Conservation (phyloP, 192 early-diverging fungal genomes). For the Irineochytrium annulatum region DNA sequence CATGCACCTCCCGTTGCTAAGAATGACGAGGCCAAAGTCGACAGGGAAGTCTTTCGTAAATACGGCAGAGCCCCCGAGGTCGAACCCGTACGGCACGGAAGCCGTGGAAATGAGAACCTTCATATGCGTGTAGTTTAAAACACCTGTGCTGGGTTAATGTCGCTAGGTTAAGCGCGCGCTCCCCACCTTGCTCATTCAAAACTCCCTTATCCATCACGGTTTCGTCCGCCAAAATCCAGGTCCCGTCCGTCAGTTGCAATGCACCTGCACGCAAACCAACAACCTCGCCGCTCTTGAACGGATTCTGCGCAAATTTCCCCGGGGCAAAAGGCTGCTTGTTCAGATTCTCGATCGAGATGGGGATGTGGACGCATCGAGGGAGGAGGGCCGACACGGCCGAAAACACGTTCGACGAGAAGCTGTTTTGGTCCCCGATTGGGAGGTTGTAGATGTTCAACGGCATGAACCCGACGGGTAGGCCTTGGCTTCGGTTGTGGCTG, state of each 20-base stretch:
- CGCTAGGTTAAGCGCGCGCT: not conserved
- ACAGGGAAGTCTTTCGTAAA: slow-evolving; percentile 20
- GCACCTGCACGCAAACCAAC: slow-evolving; percentile 24
- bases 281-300: slow-evolving; percentile 18
- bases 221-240: slow-evolving; percentile 30
- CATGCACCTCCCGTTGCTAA: slow-evolving; percentile 32
- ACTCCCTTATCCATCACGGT: slow-evolving; percentile 24
- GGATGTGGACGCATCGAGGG: slow-evolving; percentile 21
- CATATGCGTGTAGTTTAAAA: slow-evolving; percentile 27
- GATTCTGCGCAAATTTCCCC: slow-evolving; percentile 20
- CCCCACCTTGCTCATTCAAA: slow-evolving; percentile 33
- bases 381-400: slow-evolving; percentile 15
- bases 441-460: slow-evolving; percentile 30
- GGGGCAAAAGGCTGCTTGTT: slow-evolving; percentile 21
- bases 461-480: slow-evolving; percentile 26
- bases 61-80: slow-evolving; percentile 19
- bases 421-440: slow-evolving; percentile 7
- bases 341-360: slow-evolving; percentile 21
- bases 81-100: slow-evolving; percentile 30
- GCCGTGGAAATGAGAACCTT: slow-evolving; percentile 20
- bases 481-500: slow-evolving; percentile 25
- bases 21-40: slow-evolving; percentile 9
- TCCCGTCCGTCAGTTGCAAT: slow-evolving; percentile 28
- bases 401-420: slow-evolving; percentile 2
- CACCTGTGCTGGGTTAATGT: slow-evolving; percentile 6